phyloP scores from a whole-genome alignment of 2,329 filamentous ascomycete genomes.

The Claviceps humidiphila region DNA sequence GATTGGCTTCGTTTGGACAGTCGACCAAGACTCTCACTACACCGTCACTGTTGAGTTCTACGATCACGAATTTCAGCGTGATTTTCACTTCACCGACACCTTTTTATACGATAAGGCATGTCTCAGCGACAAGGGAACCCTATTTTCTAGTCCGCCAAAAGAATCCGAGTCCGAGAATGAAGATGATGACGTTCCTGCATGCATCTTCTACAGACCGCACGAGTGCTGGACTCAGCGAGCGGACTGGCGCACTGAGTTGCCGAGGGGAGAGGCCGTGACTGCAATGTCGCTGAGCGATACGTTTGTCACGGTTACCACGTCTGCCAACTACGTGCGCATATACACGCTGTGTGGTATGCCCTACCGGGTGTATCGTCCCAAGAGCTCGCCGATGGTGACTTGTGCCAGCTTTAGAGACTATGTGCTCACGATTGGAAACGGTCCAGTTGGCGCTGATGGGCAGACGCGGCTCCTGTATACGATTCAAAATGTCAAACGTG shows the following conservation, averaged over 20 bases:
- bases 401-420: constrained; percentile 94
- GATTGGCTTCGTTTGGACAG: constrained; percentile 91
- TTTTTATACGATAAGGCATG: constrained; percentile 95
- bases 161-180: constrained; percentile 26
- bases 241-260: constrained; percentile 85
- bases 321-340: constrained; percentile 75
- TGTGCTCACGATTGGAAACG: constrained; percentile 91
- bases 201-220: constrained; percentile 91
- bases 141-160: constrained; percentile 69
- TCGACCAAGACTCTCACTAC: constrained; percentile 85
- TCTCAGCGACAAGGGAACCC: constrained; percentile 67
- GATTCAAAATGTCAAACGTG: constrained; percentile 86
- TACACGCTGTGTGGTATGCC: constrained; percentile 90
- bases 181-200: constrained; percentile 49
- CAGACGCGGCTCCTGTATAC: constrained; percentile 71
- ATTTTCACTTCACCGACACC: constrained; percentile 96
- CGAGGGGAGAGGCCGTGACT: constrained; percentile 70
- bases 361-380: constrained; percentile 78
- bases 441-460: constrained; percentile 68
- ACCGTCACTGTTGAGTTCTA: constrained; percentile 97
- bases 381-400: constrained; percentile 78
- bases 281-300: constrained; percentile 86
- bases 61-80: constrained; percentile 78
- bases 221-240: constrained; percentile 87
- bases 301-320: constrained; percentile 81